These are phyloP conservation scores for Dioscorea alata DNA, from an alignment of 106 monocot genomes.

Conservation along the genomic window DNA sequence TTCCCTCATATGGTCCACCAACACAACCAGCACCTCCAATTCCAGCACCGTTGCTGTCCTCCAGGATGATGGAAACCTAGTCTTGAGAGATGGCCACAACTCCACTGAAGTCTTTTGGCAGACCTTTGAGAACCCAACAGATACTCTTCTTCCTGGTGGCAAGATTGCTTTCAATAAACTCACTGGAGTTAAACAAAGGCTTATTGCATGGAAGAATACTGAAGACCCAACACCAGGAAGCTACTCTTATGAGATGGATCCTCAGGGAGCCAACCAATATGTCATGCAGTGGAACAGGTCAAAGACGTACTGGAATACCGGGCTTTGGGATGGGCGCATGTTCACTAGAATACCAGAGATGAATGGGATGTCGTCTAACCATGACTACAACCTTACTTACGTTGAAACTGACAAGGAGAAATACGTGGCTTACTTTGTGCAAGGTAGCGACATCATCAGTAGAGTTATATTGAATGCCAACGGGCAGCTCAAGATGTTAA, in stretches of 20 bases:
- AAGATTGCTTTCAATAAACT: slow-evolving; percentile 12
- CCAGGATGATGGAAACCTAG: slow-evolving; percentile 32
- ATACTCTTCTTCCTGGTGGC: slow-evolving; percentile 35
- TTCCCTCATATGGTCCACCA: slow-evolving; percentile 37
- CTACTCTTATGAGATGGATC: slow-evolving; percentile 17
- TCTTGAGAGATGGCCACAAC: slow-evolving; percentile 24
- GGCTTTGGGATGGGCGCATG: slow-evolving; percentile 12
- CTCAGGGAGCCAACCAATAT: slow-evolving; percentile 11
- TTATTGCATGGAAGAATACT: slow-evolving; percentile 14
- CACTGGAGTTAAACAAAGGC: slow-evolving; percentile 2
- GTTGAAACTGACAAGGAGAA: neutral
- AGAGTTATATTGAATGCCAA: slow-evolving; percentile 2
- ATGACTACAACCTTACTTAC: no score
- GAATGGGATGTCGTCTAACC: neutral
- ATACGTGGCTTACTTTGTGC: slow-evolving; percentile 13
- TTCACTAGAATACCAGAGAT: slow-evolving; percentile 21
- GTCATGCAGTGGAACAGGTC: slow-evolving; percentile 20
- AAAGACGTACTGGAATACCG: slow-evolving; percentile 12
- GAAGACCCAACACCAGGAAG: slow-evolving; percentile 18
- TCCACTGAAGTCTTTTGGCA: slow-evolving; percentile 22
- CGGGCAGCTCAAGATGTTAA: slow-evolving; percentile 4
- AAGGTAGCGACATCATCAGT: neutral
- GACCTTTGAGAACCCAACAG: slow-evolving; percentile 34
- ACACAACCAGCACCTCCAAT: neutral
- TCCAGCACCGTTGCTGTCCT: slow-evolving; percentile 24